A percentile compares a stretch with the other conserved stretches of the same genome.
Evolutionary conservation across 495 filamentous ascomycete species (phyloP).

Genomic region (Talaromyces liani): DNA sequence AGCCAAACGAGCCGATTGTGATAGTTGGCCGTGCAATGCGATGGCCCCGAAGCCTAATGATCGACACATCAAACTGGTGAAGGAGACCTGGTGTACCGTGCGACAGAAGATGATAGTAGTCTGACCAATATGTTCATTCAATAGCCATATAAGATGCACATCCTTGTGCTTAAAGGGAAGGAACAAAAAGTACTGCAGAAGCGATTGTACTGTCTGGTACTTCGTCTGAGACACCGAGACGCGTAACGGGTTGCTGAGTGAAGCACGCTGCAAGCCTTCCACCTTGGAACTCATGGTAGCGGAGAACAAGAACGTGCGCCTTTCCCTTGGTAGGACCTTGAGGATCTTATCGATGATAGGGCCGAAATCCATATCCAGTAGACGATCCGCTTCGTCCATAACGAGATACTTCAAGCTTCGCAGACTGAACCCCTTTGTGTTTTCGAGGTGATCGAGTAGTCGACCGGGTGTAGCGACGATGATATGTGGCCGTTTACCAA

Average conservation of each 20-base stretch:
- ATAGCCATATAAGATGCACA: constrained; percentile 74
- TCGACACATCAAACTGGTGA: constrained; percentile 72
- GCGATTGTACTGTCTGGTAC: constrained; percentile 70
- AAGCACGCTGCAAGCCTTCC: constrained; percentile 83
- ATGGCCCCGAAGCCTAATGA: constrained; percentile 77
- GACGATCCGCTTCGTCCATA: constrained; percentile 89
- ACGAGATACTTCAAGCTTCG: constrained; percentile 75
- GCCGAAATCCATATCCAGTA: constrained; percentile 92
- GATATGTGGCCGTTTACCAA: constrained; percentile 88
- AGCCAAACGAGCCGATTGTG: constrained; percentile 23
- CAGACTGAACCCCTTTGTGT: constrained; percentile 90
- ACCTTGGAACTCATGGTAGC: constrained; percentile 92
- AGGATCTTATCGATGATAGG: constrained; percentile 88
- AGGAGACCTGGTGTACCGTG: constrained; percentile 85
- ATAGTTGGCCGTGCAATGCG: constrained; percentile 84
- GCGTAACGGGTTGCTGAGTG: constrained; percentile 66
- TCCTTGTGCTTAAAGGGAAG: constrained; percentile 89
- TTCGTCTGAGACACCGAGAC: constrained; percentile 58
- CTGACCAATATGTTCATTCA: constrained; percentile 80
- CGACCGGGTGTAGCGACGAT: constrained; percentile 82
- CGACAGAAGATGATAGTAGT: constrained; percentile 82
- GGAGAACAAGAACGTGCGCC: constrained; percentile 82
- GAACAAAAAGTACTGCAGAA: constrained; percentile 70
- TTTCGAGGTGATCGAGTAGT: constrained; percentile 87
- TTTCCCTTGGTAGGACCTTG: constrained; percentile 74